These are phyloP conservation scores for Rhizophagus sp. DNA, from an alignment of 192 early-diverging fungal genomes.

Conservation along the genomic window DNA sequence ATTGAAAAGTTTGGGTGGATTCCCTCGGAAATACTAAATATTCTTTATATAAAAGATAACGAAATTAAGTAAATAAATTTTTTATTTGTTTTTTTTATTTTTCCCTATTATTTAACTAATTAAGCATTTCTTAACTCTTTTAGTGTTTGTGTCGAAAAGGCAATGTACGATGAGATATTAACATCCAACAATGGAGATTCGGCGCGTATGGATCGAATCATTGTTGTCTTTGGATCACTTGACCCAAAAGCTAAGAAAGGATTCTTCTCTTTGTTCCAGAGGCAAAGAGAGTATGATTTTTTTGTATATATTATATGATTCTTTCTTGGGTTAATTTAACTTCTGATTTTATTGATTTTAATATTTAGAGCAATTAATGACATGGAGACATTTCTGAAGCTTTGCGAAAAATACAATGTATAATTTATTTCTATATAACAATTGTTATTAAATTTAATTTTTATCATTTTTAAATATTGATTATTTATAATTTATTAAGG, in stretches of 20 bases:
- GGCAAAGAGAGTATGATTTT: constrained; percentile 60
- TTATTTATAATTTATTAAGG: constrained; percentile 18
- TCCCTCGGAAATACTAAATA: constrained; percentile 75
- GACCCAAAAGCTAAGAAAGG: constrained; percentile 70
- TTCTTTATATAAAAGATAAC: constrained; percentile 83
- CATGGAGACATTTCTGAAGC: constrained; percentile 59
- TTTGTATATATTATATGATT: constrained; percentile 27
- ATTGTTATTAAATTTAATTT: neutral
- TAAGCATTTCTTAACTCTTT: neutral
- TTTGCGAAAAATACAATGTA: constrained; percentile 66
- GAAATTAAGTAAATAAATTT: constrained; percentile 66
- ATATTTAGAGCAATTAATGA: constrained; percentile 54
- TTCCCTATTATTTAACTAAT: neutral
- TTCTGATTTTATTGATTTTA: neutral
- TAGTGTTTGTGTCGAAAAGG: constrained; percentile 63
- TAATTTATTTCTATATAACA: constrained; percentile 14
- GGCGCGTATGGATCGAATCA: constrained; percentile 63
- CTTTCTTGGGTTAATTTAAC: neutral
- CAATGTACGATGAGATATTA: constrained; percentile 62
- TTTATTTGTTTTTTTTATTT: neutral
- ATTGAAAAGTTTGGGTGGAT: constrained; percentile 80
- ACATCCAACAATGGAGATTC: constrained; percentile 56
- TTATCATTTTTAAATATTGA: neutral
- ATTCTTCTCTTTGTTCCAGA: constrained; percentile 73
- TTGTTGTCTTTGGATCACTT: constrained; percentile 65